Percentiles rank a stretch among this genome's conserved stretches.
Conservation (phyloP, 139 green algal species). For the Micractinium conductrix region DNA sequence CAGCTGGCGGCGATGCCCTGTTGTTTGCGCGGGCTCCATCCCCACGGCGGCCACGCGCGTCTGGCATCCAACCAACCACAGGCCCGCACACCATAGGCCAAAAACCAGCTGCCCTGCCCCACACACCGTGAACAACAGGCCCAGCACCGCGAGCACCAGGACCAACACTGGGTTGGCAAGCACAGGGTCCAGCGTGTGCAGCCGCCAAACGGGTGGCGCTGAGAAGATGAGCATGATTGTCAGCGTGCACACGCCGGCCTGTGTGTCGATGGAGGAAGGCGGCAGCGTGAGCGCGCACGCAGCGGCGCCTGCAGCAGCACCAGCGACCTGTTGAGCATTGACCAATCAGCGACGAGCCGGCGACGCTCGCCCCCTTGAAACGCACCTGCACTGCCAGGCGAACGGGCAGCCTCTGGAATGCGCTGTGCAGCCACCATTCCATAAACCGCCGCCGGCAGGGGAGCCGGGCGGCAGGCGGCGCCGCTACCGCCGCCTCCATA, state of each 20-base stretch:
- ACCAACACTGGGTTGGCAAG: slow-evolving; percentile 24
- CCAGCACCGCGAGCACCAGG: slow-evolving; percentile 8
- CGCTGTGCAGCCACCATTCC: too few species aligned
- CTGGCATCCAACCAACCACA: neutral
- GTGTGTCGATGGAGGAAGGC: too few species aligned
- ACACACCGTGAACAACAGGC: slow-evolving; percentile 9
- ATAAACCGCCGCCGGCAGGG: too few species aligned
- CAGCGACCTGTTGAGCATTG: neutral
- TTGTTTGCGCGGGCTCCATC: too few species aligned
- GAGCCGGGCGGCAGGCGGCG: too few species aligned
- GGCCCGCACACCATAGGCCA: neutral
- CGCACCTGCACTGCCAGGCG: too few species aligned
- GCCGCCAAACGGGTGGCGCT: slow-evolving; percentile 4
- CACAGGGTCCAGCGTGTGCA: slow-evolving; percentile 9
- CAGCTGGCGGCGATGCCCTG: too few species aligned
- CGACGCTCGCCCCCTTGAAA: too few species aligned
- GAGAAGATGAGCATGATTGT: slow-evolving; percentile 20
- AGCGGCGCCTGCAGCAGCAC: neutral
- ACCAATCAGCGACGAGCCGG: neutral
- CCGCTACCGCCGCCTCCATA: too few species aligned
- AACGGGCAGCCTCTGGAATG: too few species aligned
- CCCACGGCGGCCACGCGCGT: too few species aligned
- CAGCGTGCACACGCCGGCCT: slow-evolving; percentile 12
- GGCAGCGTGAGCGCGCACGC: neutral
- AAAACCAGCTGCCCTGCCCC: too few species aligned